A percentile compares a stretch with the other conserved stretches of the same genome.
These are phyloP conservation scores for Didymella pomorum DNA, from an alignment of 2,329 filamentous ascomycete species.

Conservation along the genomic window DNA sequence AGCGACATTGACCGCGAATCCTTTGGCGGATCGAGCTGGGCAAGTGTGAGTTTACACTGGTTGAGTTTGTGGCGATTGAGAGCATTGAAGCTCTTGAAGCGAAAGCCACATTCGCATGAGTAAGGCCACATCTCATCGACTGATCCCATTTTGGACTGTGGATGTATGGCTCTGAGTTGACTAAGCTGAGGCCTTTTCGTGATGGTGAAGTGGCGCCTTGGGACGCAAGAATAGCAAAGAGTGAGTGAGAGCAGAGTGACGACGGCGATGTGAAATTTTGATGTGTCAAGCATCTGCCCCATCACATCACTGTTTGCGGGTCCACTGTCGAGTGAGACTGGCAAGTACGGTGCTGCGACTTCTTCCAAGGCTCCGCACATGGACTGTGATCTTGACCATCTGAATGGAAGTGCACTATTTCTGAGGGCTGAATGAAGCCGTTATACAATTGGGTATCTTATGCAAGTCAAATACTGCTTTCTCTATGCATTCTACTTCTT, in stretches of 20 bases:
- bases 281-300: not conserved
- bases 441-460: not conserved
- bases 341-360: not conserved
- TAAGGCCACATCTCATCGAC: too few relatives aligned
- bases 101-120: too few relatives aligned
- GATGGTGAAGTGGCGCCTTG: not conserved
- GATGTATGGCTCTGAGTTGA: too few relatives aligned
- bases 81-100: too few relatives aligned
- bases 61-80: too few relatives aligned
- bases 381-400: not conserved
- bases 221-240: not conserved
- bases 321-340: not conserved
- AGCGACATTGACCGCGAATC: too few relatives aligned
- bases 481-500: constrained; percentile 13
- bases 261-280: not conserved
- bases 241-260: not conserved
- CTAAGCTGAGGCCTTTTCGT: not conserved
- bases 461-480: constrained; percentile 1
- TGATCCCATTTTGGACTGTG: not conserved
- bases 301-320: not conserved
- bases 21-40: too few relatives aligned
- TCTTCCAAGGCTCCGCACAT: not conserved
- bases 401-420: not conserved
- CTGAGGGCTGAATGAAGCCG: not conserved
- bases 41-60: too few relatives aligned